phyloP scores from a whole-genome alignment of 2,329 filamentous ascomycete species.

The Hymenoscyphus albidus region DNA sequence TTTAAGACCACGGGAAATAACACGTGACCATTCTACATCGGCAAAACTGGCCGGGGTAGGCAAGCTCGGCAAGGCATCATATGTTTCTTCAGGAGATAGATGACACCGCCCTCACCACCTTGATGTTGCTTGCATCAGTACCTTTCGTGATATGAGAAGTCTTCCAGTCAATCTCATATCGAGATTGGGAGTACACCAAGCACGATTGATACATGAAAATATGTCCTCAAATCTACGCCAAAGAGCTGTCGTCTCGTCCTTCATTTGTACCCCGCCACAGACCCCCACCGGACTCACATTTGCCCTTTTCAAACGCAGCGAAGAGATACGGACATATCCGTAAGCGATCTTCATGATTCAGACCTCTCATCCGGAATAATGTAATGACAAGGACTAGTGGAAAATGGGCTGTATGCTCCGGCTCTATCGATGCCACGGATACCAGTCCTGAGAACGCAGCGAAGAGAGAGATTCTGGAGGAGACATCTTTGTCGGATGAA shows the following conservation, averaged over 20 bases:
- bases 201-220: background rate
- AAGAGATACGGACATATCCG: conserved; percentile 57
- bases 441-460: conserved; percentile 51
- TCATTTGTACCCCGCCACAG: conserved; percentile 38
- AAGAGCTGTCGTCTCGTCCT: conserved; percentile 41
- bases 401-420: conserved; percentile 59
- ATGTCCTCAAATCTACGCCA: conserved; percentile 20
- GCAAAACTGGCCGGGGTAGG: too few relatives aligned
- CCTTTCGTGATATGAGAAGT: background rate
- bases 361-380: conserved; percentile 2
- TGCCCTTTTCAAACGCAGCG: conserved; percentile 59
- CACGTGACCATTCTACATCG: background rate
- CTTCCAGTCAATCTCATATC: conserved; percentile 1
- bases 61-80: too few relatives aligned
- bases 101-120: background rate
- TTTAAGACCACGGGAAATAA: background rate
- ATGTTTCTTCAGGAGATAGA: background rate
- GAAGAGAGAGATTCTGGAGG: conserved; percentile 59
- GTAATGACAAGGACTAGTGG: conserved; percentile 38
- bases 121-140: background rate
- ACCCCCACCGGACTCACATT: conserved; percentile 40
- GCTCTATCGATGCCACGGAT: conserved; percentile 54
- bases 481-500: conserved; percentile 50
- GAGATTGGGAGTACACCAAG: background rate
- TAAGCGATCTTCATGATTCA: conserved; percentile 35